These are phyloP conservation scores for Solanum clarkiae DNA, from an alignment of 257 asterid species.

Conservation along the genomic window DNA sequence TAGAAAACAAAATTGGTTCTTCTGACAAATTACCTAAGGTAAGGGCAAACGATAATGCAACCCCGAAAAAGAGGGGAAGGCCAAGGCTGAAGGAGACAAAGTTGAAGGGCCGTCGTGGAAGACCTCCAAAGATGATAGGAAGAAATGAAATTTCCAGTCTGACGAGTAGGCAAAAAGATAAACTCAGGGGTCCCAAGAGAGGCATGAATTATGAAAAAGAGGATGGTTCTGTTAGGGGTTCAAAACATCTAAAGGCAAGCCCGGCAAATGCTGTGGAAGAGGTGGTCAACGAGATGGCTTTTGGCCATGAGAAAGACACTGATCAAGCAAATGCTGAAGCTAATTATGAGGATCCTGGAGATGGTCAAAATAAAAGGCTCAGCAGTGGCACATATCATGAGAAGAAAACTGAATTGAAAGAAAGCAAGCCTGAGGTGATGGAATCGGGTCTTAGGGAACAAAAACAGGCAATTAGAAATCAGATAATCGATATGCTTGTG, in stretches of 20 bases:
- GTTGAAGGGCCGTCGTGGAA: constrained; percentile 19
- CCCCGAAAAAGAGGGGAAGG: not conserved
- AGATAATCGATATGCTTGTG: constrained; percentile 43
- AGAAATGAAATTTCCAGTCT: constrained; percentile 2
- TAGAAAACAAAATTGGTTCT: not conserved
- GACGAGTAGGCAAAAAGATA: not conserved
- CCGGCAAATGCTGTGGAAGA: not conserved
- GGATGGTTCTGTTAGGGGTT: constrained; percentile 5
- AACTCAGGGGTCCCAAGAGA: not conserved
- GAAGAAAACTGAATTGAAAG: not conserved
- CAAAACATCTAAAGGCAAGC: not conserved
- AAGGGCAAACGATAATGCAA: not conserved
- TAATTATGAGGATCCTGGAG: not conserved
- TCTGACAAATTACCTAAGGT: not conserved
- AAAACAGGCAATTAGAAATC: constrained; percentile 60
- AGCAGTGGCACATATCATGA: not conserved
- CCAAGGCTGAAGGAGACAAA: constrained; percentile 4
- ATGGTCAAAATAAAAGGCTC: constrained; percentile 8
- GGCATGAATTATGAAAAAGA: not conserved
- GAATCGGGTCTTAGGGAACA: constrained; percentile 47
- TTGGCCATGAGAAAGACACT: not conserved
- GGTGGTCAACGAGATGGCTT: not conserved
- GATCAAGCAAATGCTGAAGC: not conserved
- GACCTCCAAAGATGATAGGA: constrained; percentile 16
- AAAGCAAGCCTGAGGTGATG: constrained; percentile 7